Evolutionary conservation across 192 early-diverging fungal genomes (phyloP), one percentile per base, ranked within the genome.

Genomic region (Entophlyctis luteolus): DNA sequence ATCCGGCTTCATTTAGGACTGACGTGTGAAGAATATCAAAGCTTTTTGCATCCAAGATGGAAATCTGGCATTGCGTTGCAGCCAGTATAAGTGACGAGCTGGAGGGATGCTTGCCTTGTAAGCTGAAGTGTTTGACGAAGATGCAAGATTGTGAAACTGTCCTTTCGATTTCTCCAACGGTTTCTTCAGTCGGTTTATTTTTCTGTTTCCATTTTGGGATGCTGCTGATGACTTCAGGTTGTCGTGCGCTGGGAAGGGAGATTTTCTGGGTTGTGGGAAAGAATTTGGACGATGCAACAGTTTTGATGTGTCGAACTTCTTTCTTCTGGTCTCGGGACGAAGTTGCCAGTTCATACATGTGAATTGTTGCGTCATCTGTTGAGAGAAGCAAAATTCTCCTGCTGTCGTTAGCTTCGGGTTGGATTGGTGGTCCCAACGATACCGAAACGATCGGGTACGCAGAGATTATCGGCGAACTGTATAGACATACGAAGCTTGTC

Each of bases 301-400:
- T 62, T 62, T 65, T 60, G 12, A 3, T 55, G 57, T 4, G 73
- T 34, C 71, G 52, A 1, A 72, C 8, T 42, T 34, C 55, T 2
- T n/a, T n/a, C n/a, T n/a, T n/a, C n/a, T n/a, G n/a, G n/a, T 77
- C 71, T 59, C 71, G 63, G 27, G 76, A 63, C n/a, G 57, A 66
- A 22, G 69, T 32, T 39, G 28, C 37, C 28, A 74, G 68, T 45
- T 70, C 55, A 23, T 38, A 36, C 22, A 52, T 27, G 38, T 56
- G 33, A 10, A 74, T 27, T 55, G 65, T 31, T 29, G 23, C 60
- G 27, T 63, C 60, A n/a, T 63, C 60, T 31, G 60, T 63, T 12
- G 60, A 45, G 23, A 63, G n/a, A 18, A 49, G 14, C 16, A 63
- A n/a, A 18, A 63, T 49, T 14, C 28, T 27, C 10, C 60, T 22